Conservation (phyloP, 805 yeast genomes). For the Hanseniaspora thailandica region DNA sequence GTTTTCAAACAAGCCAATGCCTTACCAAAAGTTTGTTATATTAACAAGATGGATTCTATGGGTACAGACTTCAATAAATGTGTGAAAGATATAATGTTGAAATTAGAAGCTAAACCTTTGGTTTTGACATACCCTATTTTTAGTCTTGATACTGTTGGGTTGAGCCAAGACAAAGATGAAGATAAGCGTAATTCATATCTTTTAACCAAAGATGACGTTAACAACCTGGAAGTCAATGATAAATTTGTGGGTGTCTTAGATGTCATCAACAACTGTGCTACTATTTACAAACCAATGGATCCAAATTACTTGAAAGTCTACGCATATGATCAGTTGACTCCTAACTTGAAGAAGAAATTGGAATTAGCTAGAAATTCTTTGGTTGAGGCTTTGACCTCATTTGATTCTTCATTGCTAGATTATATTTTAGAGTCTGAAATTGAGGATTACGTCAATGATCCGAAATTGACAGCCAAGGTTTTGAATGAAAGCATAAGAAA, state of each 20-base stretch:
- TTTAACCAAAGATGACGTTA: not conserved
- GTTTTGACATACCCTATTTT: conserved; percentile 72
- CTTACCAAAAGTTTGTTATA: conserved; percentile 68
- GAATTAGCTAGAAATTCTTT: conserved; percentile 54
- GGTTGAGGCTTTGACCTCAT: conserved; percentile 73
- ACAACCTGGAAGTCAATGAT: conserved; percentile 12
- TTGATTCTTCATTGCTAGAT: conserved; percentile 67
- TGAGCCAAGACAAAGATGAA: conserved; percentile 25
- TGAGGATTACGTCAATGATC: conserved; percentile 41
- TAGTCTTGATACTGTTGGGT: conserved; percentile 28
- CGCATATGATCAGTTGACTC: conserved; percentile 51
- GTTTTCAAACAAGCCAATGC: conserved; percentile 83
- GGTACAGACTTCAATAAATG: conserved; percentile 93
- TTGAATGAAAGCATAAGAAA: conserved; percentile 51
- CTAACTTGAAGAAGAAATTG: conserved; percentile 34
- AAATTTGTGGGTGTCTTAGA: conserved; percentile 49
- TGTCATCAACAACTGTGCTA: conserved; percentile 40
- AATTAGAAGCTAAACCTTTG: conserved; percentile 61
- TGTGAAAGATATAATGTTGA: conserved; percentile 67
- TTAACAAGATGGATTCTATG: conserved; percentile 91
- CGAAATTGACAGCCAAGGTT: conserved; percentile 40
- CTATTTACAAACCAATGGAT: conserved; percentile 35
- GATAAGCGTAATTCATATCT: conserved; percentile 3
- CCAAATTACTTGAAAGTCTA: conserved; percentile 21
- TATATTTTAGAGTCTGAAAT: conserved; percentile 61